Conservation (phyloP, 345 rosid genomes). For the Eucalyptus tenuipes region DNA sequence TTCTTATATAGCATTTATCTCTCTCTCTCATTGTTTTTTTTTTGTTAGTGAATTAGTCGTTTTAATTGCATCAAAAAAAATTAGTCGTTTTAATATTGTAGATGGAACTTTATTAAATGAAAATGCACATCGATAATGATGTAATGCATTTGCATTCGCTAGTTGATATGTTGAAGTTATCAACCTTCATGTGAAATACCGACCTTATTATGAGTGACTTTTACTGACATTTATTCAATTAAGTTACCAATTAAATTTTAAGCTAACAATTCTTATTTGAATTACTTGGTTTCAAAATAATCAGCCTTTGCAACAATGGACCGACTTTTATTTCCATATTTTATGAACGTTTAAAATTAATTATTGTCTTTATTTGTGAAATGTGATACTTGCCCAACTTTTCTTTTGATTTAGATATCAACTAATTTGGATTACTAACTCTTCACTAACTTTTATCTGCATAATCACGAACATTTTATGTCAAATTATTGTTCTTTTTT, state of each 20-base stretch:
- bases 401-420: neutral
- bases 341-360: neutral
- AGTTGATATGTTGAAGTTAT: neutral
- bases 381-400: neutral
- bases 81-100: neutral
- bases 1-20: too few relatives aligned
- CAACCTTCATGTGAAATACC: neutral
- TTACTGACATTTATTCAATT: neutral
- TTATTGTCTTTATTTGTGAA: neutral
- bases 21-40: neutral
- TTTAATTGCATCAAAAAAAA: too few relatives aligned
- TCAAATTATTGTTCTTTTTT: neutral
- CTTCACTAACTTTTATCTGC: neutral
- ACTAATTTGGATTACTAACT: neutral
- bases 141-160: neutral
- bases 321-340: neutral
- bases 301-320: neutral
- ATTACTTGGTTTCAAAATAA: neutral
- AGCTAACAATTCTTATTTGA: neutral
- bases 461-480: neutral
- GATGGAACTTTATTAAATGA: neutral
- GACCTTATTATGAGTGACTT: neutral
- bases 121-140: neutral
- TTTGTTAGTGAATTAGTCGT: neutral
- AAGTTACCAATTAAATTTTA: neutral